These are phyloP conservation scores for Rhizopogon rudus DNA, from an alignment of 768 basidiomycete genomes.

Conservation along the genomic window DNA sequence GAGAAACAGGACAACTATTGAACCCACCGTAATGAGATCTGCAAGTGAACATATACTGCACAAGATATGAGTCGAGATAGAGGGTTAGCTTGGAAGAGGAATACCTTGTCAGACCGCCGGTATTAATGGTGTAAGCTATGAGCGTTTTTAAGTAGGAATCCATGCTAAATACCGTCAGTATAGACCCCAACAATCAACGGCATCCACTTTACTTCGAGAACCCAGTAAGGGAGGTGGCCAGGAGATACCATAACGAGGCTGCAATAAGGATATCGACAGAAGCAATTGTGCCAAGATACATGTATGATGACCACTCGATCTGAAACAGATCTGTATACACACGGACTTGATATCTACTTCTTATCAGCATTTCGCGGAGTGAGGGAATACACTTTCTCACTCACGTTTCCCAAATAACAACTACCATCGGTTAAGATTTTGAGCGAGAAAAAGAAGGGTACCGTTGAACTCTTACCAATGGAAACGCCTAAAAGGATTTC, in stretches of 20 bases:
- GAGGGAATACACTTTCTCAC: background rate
- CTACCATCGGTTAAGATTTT: background rate
- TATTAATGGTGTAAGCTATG: background rate
- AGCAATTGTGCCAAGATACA: background rate
- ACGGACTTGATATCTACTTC: background rate
- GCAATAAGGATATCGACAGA: background rate
- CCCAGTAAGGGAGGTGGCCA: background rate
- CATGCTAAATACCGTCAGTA: background rate
- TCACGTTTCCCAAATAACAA: background rate
- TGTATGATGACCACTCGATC: background rate
- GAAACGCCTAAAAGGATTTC: background rate
- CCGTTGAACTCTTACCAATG: background rate
- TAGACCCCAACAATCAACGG: background rate
- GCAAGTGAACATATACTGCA: background rate
- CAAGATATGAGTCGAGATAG: background rate
- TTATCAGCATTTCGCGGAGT: background rate
- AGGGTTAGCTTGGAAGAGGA: too few relatives aligned
- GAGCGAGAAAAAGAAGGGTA: background rate
- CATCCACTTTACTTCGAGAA: background rate
- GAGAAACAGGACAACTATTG: too few relatives aligned
- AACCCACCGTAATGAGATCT: background rate
- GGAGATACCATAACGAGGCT: background rate
- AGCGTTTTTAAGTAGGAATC: background rate
- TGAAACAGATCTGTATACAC: background rate
- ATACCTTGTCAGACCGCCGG: slow-evolving; percentile 2